Base-by-base conservation (phyloP, 1,139 yeast species). In the Geotrichum siamense region DNA sequence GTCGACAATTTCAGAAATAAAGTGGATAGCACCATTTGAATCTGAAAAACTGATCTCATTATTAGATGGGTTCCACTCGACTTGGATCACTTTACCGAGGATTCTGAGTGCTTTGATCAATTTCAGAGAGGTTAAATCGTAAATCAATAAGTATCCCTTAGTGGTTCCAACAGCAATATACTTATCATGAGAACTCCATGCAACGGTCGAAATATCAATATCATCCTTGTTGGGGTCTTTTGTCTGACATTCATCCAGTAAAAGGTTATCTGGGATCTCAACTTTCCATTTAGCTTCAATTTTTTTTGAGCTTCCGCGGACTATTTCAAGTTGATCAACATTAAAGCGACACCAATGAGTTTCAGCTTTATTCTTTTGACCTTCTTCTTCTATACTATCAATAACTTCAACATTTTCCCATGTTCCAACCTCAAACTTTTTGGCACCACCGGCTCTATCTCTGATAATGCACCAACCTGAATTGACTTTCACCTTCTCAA, bases 141-240 rank as follows among this genome's bases (percentile, higher is more conserved):
- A 79, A n/a, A 84, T 58, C 8, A 72, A 60, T n/a, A 84, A 55
- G 20, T 61, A 60, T 31, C 74, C 72, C 44, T 72, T 74, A 16
- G 72, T 68, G n/a, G 76, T 70, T 8, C 60, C 49, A 4, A 62
- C 53, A 0, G 86, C 89, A 16, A 84, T 51, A 50, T 66, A 72
- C 4, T 69, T 67, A 29, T 82, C 82, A 52, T 74, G 69, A 17
- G 83, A 79, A 5, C 83, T 77, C 68, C 83, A 75, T 38, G 69
- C 65, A 36, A 80, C 53, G 42, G 75, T 80, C 1, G 75, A 69
- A 13, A 81, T 63, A 6, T 67, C 51, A 33, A 25, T 39, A 27
- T 29, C 52, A 28, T 16, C 27, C 2, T 10, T 13, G 12, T 10
- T 15, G 17, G 25, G 13, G n/a, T 41, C 39, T 43, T 31, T 8